Evolutionary conservation across 768 basidiomycete species (phyloP).

Genomic region (Suillus ampliporus): DNA sequence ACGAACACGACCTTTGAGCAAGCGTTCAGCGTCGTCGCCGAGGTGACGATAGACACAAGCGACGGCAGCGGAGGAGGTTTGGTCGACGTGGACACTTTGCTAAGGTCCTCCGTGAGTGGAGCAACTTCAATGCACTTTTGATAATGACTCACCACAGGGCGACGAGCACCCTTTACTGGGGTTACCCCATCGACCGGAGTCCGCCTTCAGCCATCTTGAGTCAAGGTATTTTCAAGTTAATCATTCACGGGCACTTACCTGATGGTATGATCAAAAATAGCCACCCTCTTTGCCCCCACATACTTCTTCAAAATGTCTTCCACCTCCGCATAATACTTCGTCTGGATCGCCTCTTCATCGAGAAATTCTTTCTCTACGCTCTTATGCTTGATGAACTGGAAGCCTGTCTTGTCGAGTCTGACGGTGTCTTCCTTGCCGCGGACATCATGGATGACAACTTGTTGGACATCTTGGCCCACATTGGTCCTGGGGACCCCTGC

Average conservation of each 20-base stretch:
- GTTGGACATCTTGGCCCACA: slow-evolving; percentile 28
- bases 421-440: slow-evolving; percentile 36
- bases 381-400: slow-evolving; percentile 42
- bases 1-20: slow-evolving; percentile 46
- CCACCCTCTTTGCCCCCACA: slow-evolving; percentile 43
- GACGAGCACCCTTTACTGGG: slow-evolving; percentile 18
- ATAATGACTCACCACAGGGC: slow-evolving; percentile 40
- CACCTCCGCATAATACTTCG: slow-evolving; percentile 48
- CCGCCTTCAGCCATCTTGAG: not conserved
- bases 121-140: not conserved
- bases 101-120: slow-evolving; percentile 19
- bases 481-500: slow-evolving; percentile 35
- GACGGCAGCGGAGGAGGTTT: slow-evolving; percentile 43
- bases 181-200: not conserved
- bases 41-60: slow-evolving; percentile 45
- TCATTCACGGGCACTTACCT: slow-evolving; percentile 31
- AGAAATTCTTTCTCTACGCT: slow-evolving; percentile 45
- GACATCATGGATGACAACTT: slow-evolving; percentile 35
- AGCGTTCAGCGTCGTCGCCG: slow-evolving; percentile 46
- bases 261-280: slow-evolving; percentile 54
- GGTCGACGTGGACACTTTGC: slow-evolving; percentile 52
- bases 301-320: slow-evolving; percentile 47
- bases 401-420: slow-evolving; percentile 50
- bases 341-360: slow-evolving; percentile 44
- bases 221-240: not conserved